Evolutionary conservation across 2,329 filamentous ascomycete species (phyloP), one percentile per base, ranked within the genome.

Genomic region (Sarocladium brachiariae): DNA sequence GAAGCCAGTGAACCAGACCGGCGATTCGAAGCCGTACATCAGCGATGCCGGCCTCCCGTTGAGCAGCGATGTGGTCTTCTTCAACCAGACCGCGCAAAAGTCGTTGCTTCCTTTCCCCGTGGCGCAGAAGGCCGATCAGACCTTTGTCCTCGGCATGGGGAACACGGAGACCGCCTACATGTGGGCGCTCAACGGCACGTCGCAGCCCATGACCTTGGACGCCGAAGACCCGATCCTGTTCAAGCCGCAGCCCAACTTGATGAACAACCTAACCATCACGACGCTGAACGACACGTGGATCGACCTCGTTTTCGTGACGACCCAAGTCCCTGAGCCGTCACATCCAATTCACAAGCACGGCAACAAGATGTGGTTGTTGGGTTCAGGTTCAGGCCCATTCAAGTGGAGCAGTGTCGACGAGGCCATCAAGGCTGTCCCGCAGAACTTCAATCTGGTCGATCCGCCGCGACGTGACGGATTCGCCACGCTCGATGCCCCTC

Each of bases 321-420:
- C 62, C 16, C 59, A 59, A 2, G 62, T 64, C 2, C 65, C 74
- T 6, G 75, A 80, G 57, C 77, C 67, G 1, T 57, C 65, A 8
- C 81, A 85, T 53, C 76, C 79, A 0, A 77, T 85, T 48, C 81
- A 85, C 70, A 83, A 83, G 66, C 81, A 85, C 63, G 74, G 75
- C 43, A 79, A 75, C 57, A 81, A 80, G 59, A 79, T 76, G 65
- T 83, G 72, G 56, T 64, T 74, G 18, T 70, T 85, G 27, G 81
- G 81, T 1, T 52, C 64, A 0, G 80, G 79, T 2, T 57, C 56
- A 0, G 77, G 78, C 0, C 50, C 55, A 1, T 85, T 78, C 59
- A 71, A 66, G 11, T 84, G 75, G 69, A 61, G 59, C 2, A 72
- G 69, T 1, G 75, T 83, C 0, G 74, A 70, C 0, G 76, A 81